Percentiles rank a stretch among this genome's conserved stretches.
Evolutionary conservation across 371 early-diverging fungal genomes (phyloP).

Genomic region (Lichtheimia ornata): DNA sequence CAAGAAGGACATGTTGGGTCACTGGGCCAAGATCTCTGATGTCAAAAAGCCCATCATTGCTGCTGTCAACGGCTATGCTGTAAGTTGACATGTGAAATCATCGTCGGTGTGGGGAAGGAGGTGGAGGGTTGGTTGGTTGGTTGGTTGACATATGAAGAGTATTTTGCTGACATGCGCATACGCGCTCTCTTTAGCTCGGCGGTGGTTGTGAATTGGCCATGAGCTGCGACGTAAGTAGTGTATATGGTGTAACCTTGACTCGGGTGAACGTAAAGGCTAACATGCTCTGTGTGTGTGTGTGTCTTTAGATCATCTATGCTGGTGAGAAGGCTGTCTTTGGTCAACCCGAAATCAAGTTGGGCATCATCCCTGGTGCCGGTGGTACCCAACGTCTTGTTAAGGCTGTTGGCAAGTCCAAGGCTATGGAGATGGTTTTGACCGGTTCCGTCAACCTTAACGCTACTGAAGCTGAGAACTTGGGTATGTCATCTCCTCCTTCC

Average conservation of each 20-base stretch:
- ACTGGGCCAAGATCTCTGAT: conserved; percentile 90
- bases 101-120: not conserved
- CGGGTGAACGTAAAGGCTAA: not conserved
- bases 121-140: no score
- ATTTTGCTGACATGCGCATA: conserved; percentile 10
- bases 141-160: conserved; percentile 5
- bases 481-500: not conserved
- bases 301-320: conserved; percentile 91
- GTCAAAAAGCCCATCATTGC: conserved; percentile 96
- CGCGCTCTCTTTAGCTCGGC: conserved; percentile 67
- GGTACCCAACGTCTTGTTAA: conserved; percentile 91
- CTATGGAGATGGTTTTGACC: conserved; percentile 95
- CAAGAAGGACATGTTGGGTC: conserved; percentile 87
- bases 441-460: conserved; percentile 87
- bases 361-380: conserved; percentile 91
- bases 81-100: conserved; percentile 38
- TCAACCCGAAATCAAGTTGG: conserved; percentile 98
- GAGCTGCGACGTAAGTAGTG: conserved; percentile 82
- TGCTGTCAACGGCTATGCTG: conserved; percentile 97
- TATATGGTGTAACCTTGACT: conserved; percentile 10
- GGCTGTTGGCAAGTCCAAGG: conserved; percentile 97
- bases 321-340: conserved; percentile 96
- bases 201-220: conserved; percentile 99
- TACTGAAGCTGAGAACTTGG: conserved; percentile 69
- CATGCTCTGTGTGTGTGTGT: conserved; percentile 1